Base-by-base conservation (phyloP, 179 eudicot species). In the Corrigiola litoralis region DNA sequence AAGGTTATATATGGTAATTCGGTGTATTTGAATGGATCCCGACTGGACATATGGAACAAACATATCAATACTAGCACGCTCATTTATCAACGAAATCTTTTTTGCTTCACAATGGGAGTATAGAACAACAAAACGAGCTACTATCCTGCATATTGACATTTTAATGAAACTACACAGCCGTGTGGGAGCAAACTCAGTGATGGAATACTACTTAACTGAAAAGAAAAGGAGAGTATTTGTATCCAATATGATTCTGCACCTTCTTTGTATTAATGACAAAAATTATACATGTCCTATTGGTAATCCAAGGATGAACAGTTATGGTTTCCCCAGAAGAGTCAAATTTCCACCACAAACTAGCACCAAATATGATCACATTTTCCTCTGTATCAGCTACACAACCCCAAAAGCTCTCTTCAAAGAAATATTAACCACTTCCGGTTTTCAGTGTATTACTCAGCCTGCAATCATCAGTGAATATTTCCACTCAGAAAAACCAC, bases 361-460 rank as follows among this genome's bases (percentile, higher is more conserved):
- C 25, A 67, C 40, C 66, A 57, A 51, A 63, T 46, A 28, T 50
- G n/a, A 65, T 27, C 50, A 58, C 61, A 10, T 51, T 41, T 27
- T 2, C 37, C 21, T 68, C 46, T 29, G 57, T 50, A 44, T 34
- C 61, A 47, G 48, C 68, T 55, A 38, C 58, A 65, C 60, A 34
- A 56, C n/a, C 56, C 48, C 21, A 7, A 41, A 46, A 20, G 23
- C 28, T 63, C 41, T 31, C 45, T 37, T 50, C 31, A 20, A 14
- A 11, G 21, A 12, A 5, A 47, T 25, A 65, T 77, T 75, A 88
- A 69, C 87, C 85, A 73, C 95, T 80, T 72, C 88, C 87, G 52
- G 96, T 81, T 80, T 90, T 84, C 29, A 92, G 89, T 3, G 95
- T 92, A 74, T 90, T 92, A 57, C 96, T 87, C 89, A 92, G 77